These are phyloP conservation scores for Penicillium coprophilum DNA, from an alignment of 495 filamentous ascomycete species.

Conservation along the genomic window DNA sequence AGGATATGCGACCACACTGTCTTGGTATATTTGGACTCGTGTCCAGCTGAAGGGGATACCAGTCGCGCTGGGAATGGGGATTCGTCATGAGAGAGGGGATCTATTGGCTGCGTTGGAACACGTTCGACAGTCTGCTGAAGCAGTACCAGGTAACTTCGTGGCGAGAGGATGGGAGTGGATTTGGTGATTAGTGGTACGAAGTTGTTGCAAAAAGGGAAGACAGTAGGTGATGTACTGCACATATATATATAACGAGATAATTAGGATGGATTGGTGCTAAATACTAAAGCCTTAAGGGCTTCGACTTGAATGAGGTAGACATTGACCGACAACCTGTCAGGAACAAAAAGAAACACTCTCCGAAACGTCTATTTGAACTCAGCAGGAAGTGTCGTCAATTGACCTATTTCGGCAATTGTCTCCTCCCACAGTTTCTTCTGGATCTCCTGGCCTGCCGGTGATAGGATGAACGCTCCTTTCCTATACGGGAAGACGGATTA, in stretches of 20 bases:
- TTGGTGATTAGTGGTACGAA: neutral
- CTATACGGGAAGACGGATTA: neutral
- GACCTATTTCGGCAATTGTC: neutral
- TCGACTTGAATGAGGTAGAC: neutral
- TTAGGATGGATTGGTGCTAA: neutral
- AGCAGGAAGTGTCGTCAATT: neutral
- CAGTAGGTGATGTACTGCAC: neutral
- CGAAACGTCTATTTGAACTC: neutral
- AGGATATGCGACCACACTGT: too few species aligned
- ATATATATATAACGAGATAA: neutral
- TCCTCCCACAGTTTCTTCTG: neutral
- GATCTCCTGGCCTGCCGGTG: neutral
- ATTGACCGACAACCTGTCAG: neutral
- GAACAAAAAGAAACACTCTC: neutral
- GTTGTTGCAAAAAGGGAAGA: neutral
- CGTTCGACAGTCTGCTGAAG: neutral
- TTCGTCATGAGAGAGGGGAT: neutral
- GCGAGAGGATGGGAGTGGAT: neutral
- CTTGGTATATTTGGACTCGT: too few species aligned
- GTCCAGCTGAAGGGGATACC: too few species aligned
- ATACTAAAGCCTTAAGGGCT: neutral
- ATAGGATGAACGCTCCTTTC: neutral
- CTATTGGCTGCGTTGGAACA: neutral
- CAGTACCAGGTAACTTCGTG: neutral
- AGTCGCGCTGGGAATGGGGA: neutral